Percentiles rank a stretch among this genome's conserved stretches.
Conservation (phyloP, 2,329 filamentous ascomycete genomes). For the Aspergillus candidus region DNA sequence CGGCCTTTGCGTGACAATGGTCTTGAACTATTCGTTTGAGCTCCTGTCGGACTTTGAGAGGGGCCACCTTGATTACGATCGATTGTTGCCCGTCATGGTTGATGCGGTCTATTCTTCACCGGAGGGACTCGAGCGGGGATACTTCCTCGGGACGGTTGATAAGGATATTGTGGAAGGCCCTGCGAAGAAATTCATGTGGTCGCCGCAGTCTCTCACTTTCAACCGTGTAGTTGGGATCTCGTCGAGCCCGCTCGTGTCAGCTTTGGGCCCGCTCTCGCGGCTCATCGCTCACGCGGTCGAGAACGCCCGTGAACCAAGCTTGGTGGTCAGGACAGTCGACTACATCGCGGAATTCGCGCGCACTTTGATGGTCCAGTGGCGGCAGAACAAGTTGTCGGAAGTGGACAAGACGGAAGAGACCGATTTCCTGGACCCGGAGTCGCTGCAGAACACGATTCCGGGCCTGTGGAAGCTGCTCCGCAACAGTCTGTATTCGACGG, state of each 20-base stretch:
- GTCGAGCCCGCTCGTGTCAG: conserved; percentile 53
- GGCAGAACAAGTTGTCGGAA: conserved; percentile 64
- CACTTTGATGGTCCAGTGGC: conserved; percentile 66
- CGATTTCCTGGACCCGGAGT: conserved; percentile 58
- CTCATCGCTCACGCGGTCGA: conserved; percentile 59
- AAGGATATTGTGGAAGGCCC: conserved; percentile 56
- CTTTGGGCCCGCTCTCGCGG: conserved; percentile 57
- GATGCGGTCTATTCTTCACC: conserved; percentile 61
- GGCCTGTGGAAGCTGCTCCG: conserved; percentile 69
- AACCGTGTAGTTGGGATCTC: conserved; percentile 51
- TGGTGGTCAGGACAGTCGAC: conserved; percentile 46
- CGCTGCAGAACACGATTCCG: conserved; percentile 60
- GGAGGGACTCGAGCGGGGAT: conserved; percentile 69
- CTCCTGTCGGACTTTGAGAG: conserved; percentile 58
- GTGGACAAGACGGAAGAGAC: conserved; percentile 64
- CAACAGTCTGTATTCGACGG: conserved; percentile 67
- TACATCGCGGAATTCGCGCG: conserved; percentile 62
- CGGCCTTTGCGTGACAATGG: conserved; percentile 55
- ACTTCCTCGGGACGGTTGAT: conserved; percentile 66
- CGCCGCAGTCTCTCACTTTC: conserved; percentile 52
- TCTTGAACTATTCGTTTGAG: conserved; percentile 71
- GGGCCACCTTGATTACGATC: conserved; percentile 58
- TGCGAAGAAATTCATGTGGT: conserved; percentile 59
- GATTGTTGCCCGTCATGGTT: conserved; percentile 63
- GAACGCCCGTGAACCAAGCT: conserved; percentile 43